phyloP scores from a whole-genome alignment of 768 basidiomycete species.

The Leccinum subtestaceum region DNA sequence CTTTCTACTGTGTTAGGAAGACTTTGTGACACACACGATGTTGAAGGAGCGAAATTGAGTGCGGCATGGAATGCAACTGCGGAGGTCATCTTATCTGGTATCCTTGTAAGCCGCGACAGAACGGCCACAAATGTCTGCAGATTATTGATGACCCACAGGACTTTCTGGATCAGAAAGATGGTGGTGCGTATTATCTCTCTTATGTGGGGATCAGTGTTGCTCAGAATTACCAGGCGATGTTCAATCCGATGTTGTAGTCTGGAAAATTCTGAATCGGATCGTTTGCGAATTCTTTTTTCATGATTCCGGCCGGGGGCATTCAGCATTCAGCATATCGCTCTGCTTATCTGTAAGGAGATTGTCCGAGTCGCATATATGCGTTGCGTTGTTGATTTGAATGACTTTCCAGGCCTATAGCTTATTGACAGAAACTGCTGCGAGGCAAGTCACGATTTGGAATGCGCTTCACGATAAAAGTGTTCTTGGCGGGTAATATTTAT shows the following conservation, averaged over 20 bases:
- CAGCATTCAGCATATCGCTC: conserved; percentile 24
- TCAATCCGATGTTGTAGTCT: conserved; percentile 24
- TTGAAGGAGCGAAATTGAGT: conserved; percentile 20
- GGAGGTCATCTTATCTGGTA: conserved; percentile 49
- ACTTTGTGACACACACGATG: conserved; percentile 28
- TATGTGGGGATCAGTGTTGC: background rate
- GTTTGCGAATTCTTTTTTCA: conserved; percentile 40
- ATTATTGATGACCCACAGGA: conserved; percentile 23
- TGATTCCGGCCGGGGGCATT: conserved; percentile 14
- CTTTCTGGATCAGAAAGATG: conserved; percentile 21
- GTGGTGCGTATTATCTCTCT: conserved; percentile 14
- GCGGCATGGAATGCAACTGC: conserved; percentile 46
- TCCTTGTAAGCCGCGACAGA: conserved; percentile 38
- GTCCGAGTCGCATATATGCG: conserved; percentile 30
- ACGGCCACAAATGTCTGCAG: background rate
- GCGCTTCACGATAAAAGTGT: conserved; percentile 42
- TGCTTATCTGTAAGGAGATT: conserved; percentile 23
- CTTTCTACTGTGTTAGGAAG: conserved; percentile 41
- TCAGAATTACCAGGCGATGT: conserved; percentile 15
- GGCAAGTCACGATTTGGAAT: conserved; percentile 41
- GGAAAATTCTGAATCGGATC: conserved; percentile 28
- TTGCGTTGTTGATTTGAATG: conserved; percentile 12
- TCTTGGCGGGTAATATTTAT: conserved; percentile 47
- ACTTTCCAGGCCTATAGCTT: conserved; percentile 50
- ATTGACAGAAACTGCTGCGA: conserved; percentile 46